These are phyloP conservation scores for Setaria italica DNA, from an alignment of 202 grass and related monocot genomes.

Conservation along the genomic window DNA sequence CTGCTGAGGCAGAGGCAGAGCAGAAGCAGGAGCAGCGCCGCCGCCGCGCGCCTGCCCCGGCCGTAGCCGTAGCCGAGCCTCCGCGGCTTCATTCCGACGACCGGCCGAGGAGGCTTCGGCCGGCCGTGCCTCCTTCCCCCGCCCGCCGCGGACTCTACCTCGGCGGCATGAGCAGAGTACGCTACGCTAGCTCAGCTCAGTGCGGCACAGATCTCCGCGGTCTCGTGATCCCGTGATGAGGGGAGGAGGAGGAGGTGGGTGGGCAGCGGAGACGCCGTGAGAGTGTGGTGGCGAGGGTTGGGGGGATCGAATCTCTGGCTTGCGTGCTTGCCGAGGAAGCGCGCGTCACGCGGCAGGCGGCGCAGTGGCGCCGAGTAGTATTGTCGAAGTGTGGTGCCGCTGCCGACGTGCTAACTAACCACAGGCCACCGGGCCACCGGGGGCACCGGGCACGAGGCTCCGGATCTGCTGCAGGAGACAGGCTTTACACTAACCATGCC, in stretches of 20 bases:
- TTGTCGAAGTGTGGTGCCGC: not conserved
- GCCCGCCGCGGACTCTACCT: conserved; percentile 29
- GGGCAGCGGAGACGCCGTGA: conserved; percentile 22
- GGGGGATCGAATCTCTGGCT: conserved; percentile 43
- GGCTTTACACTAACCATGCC: not conserved
- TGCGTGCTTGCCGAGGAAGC: conserved; percentile 37
- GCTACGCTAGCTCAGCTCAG: not conserved
- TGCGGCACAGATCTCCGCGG: conserved; percentile 27
- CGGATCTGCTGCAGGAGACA: not conserved
- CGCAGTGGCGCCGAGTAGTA: not conserved
- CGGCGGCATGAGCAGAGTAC: conserved; percentile 26
- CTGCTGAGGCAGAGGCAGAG: conserved; percentile 57
- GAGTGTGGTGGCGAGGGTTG: not conserved
- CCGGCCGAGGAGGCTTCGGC: not conserved
- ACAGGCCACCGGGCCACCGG: not conserved
- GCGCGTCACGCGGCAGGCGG: conserved; percentile 8
- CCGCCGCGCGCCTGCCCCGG: conserved; percentile 44
- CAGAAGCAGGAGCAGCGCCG: conserved; percentile 52
- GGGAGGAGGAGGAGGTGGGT: conserved; percentile 6
- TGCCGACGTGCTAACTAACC: conserved; percentile 43
- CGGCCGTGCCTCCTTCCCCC: not conserved
- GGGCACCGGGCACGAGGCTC: not conserved
- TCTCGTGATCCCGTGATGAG: conserved; percentile 37
- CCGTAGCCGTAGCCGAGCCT: conserved; percentile 32
- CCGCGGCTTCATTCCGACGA: conserved; percentile 54